These are phyloP conservation scores for Colletotrichum cuscutae DNA, from an alignment of 2,329 filamentous ascomycete genomes.

Conservation along the genomic window DNA sequence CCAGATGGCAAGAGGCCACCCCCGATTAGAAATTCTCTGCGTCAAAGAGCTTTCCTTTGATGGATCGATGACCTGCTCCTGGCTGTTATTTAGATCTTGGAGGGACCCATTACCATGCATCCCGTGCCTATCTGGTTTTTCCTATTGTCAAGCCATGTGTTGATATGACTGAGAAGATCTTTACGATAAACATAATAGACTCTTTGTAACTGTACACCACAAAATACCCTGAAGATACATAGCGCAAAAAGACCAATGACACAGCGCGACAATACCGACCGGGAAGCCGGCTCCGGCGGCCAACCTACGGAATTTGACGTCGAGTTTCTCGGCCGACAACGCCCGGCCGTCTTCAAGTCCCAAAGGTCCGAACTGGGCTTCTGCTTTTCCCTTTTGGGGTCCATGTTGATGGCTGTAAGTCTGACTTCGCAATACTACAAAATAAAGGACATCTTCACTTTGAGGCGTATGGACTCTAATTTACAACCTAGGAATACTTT, in stretches of 20 bases:
- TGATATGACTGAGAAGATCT: neutral
- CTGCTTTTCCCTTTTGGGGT: constrained; percentile 69
- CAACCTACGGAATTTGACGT: constrained; percentile 48
- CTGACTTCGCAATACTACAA: neutral
- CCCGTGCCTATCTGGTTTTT: neutral
- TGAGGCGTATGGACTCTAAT: neutral
- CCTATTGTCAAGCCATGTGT: neutral
- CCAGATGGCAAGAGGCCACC: neutral
- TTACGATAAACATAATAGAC: neutral
- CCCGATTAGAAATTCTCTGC: constrained; percentile 28
- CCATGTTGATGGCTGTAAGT: constrained; percentile 68
- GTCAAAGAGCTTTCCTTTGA: neutral
- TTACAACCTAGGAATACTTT: constrained; percentile 70
- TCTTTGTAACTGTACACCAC: neutral
- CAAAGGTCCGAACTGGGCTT: constrained; percentile 69
- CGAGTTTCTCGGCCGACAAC: constrained; percentile 70
- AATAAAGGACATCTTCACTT: neutral
- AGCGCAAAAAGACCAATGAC: neutral
- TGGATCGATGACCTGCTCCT: neutral
- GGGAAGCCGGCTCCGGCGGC: constrained; percentile 16
- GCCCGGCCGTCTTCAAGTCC: constrained; percentile 66
- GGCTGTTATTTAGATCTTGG: constrained; percentile 19
- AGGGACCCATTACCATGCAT: neutral
- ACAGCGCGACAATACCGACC: constrained; percentile 26
- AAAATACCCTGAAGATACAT: neutral